Base-by-base conservation (phyloP, 2,329 filamentous ascomycete genomes). In the Talaromyces sp. region DNA sequence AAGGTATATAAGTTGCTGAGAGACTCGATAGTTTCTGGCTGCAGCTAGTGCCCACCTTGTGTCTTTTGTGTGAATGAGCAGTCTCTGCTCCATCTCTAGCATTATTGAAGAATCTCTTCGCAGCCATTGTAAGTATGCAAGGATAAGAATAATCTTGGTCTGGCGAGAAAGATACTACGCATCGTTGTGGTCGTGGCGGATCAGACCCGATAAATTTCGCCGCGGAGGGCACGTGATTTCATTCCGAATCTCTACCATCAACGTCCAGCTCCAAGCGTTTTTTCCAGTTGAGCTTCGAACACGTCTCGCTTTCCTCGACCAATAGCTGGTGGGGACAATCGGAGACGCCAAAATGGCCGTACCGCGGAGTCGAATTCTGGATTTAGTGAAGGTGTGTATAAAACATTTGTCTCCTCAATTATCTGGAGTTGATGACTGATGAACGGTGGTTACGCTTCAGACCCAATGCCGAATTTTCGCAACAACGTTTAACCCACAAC, bases 401-500 rank as follows among this genome's bases (percentile, higher is more conserved):
- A n/a, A 13, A 16, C 11, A 3, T 33, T 3, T 9, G 13, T 24
- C 5, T 24, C 33, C 33, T 39, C 11, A 2, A 57, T 52, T 24
- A 19, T 39, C 11, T 45, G n/a, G 35, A 56, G 31, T 31, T 37
- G 22, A 50, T 22, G 31, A 31, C 52, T 56, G 19, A 56, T 56
- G 33, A 16, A 13, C 4, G 52, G 9, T 19, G 14, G 10, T 56
- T 31, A 31, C 27, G 6, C 24, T 57, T 16, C 27, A 97, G 93
- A 86, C 87, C 74, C 93, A 93, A 89, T 97, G 92, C 84, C 87
- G 89, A 77, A 87, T 98, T 81, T 99, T 98, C 83, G 89, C 89
- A 73, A 91, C 90, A 60, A 93, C 89, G 62, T 98, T 88, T 83
- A 99, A 99, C 80, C 95, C 95, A 31, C 85, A 92, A 63, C 83